Conservation (phyloP, 1,284 basidiomycete species). For the Chalciporus sp. region DNA sequence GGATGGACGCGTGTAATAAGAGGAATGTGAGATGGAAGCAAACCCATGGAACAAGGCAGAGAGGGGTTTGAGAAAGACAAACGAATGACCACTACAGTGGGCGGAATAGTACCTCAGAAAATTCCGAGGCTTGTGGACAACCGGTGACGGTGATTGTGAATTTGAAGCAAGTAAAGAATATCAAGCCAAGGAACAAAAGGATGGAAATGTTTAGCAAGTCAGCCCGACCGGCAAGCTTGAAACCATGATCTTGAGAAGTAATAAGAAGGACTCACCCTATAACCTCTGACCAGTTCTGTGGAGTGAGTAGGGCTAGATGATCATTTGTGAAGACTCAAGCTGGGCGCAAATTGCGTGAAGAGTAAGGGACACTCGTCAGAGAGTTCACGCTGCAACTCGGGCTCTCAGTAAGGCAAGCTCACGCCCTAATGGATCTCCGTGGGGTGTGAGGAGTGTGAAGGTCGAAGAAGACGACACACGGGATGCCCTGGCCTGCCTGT, state of each 20-base stretch:
- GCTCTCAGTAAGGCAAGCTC: slow-evolving; percentile 20
- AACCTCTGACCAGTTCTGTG: slow-evolving; percentile 13
- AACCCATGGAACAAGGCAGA: slow-evolving; percentile 10
- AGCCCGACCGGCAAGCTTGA: not conserved
- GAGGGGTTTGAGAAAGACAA: slow-evolving; percentile 6
- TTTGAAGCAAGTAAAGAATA: slow-evolving; percentile 1
- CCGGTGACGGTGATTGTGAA: not conserved
- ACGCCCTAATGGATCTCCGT: slow-evolving; percentile 15
- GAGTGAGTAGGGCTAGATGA: slow-evolving; percentile 18
- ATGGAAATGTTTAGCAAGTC: not conserved
- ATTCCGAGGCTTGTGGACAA: not conserved
- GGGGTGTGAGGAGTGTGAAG: slow-evolving; percentile 7
- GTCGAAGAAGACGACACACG: slow-evolving; percentile 9
- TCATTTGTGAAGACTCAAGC: slow-evolving; percentile 19
- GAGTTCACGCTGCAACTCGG: slow-evolving; percentile 16
- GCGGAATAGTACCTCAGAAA: slow-evolving; percentile 8
- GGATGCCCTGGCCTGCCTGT: slow-evolving; percentile 12
- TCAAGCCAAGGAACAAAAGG: not conserved
- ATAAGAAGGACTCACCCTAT: slow-evolving; percentile 17
- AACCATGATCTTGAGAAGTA: not conserved
- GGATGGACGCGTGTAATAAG: slow-evolving; percentile 5
- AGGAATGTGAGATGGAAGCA: slow-evolving; percentile 12
- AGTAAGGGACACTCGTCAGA: slow-evolving; percentile 11
- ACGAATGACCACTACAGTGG: slow-evolving; percentile 1
- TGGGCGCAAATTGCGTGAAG: slow-evolving; percentile 27